phyloP scores from a whole-genome alignment of 2,329 filamentous ascomycete genomes.

The Neofusicoccum laricinum region DNA sequence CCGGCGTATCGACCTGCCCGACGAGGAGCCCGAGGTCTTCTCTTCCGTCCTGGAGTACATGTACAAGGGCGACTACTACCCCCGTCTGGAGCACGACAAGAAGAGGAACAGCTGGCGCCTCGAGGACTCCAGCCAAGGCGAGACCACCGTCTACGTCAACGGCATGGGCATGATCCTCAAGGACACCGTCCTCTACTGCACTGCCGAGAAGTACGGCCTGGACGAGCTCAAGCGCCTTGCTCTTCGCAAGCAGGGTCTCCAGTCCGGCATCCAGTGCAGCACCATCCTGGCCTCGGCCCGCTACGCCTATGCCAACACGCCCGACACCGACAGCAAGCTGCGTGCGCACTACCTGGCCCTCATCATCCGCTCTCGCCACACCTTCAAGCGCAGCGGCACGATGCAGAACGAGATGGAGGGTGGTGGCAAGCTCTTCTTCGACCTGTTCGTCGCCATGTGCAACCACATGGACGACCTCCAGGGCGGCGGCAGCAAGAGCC shows the following conservation, averaged over 20 bases:
- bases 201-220: slow-evolving; percentile 78
- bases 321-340: slow-evolving; percentile 85
- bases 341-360: slow-evolving; percentile 88
- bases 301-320: slow-evolving; percentile 85
- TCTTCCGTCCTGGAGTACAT: slow-evolving; percentile 87
- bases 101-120: slow-evolving; percentile 76
- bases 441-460: slow-evolving; percentile 87
- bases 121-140: slow-evolving; percentile 55
- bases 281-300: slow-evolving; percentile 85
- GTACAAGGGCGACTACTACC: slow-evolving; percentile 92
- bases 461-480: slow-evolving; percentile 66
- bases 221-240: slow-evolving; percentile 81
- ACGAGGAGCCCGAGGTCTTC: slow-evolving; percentile 88
- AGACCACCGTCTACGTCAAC: slow-evolving; percentile 61
- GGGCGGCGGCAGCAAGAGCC: neutral
- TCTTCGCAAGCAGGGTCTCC: slow-evolving; percentile 84
- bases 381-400: slow-evolving; percentile 89
- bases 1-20: slow-evolving; percentile 75
- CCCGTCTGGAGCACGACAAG: slow-evolving; percentile 78
- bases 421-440: slow-evolving; percentile 86
- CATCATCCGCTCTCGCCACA: slow-evolving; percentile 82
- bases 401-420: slow-evolving; percentile 95
- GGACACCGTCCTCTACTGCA: slow-evolving; percentile 88
- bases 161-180: slow-evolving; percentile 61
- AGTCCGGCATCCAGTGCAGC: slow-evolving; percentile 77